Evolutionary conservation across 202 grass and related monocot genomes (phyloP), one percentile per base, ranked within the genome.

Genomic region (Saccharum hybrid): DNA sequence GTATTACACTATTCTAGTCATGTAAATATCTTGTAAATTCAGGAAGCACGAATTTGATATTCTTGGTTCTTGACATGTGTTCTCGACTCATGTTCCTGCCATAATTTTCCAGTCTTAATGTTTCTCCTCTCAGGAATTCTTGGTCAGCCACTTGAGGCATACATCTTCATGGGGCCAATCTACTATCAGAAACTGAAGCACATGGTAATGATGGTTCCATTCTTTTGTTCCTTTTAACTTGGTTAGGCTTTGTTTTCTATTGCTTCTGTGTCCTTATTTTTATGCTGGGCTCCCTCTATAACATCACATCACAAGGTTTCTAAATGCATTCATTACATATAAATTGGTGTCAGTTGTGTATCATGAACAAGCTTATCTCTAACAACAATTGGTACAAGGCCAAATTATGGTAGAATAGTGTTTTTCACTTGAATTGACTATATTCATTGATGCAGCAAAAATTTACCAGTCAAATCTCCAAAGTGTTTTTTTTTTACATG

Each of bases 151-250:
- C 85, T 93, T 41, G 87, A 98, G 89, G 89, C 96, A 83, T 98
- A 98, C 79, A 85, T 98, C 69, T 98, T 98, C 76, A 98, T 98
- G 92, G 96, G 96, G 62, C 96, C 96, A 81, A 98, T 98, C 77
- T 98, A 98, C 83, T 95, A 98, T 79, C 96, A 98, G 77, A 98
- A 98, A 81, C 80, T 98, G 71, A 98, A 98, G 81, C 96, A 95
- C 66, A 98, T 98, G 96, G 96, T 98, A 90, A 69, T 63, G 72
- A 77, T 78, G 79, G 16, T 69, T 52, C 5, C 15, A 18, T 51
- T 51, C 15, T 49, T 51, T 81, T 16, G 16, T 33, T 83, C 63
- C 62, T 57, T 60, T 89, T 80, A 69, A 0, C 52, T 75, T 68
- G 19, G 26, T 82, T 88, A 76, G 61, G 48, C 51, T 67, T 76